A percentile compares a stretch with the other conserved stretches of the same genome.
phyloP scores from a whole-genome alignment of 352 stramenopile species.

The Phytophthora sansomeana region DNA sequence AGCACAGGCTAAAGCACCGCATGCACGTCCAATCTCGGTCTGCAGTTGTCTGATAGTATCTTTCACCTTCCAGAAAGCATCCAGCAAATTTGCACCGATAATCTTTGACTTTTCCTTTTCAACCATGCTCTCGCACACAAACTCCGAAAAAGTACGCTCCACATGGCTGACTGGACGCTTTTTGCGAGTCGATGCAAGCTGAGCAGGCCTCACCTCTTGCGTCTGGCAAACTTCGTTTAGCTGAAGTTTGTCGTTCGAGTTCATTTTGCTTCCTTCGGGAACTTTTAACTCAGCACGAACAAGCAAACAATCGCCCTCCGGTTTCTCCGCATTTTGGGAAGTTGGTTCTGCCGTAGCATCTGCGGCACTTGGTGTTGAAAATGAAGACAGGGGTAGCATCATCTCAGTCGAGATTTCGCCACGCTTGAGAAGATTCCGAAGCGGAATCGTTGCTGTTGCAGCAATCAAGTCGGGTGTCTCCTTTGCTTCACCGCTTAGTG shows the following conservation, averaged over 20 bases:
- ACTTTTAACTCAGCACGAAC: constrained; percentile 63
- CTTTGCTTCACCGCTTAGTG: constrained; percentile 71
- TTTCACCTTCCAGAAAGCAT: constrained; percentile 87
- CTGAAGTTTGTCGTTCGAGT: constrained; percentile 25
- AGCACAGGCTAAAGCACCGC: constrained; percentile 71
- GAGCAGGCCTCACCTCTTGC: constrained; percentile 17
- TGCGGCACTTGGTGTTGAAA: constrained; percentile 24
- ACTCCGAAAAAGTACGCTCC: constrained; percentile 73
- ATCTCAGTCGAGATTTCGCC: constrained; percentile 46
- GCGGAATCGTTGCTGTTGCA: constrained; percentile 56
- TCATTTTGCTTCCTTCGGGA: constrained; percentile 32
- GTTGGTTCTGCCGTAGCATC: constrained; percentile 3
- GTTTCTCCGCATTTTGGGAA: constrained; percentile 22
- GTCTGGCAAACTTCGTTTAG: constrained; percentile 18
- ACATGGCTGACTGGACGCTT: constrained; percentile 39
- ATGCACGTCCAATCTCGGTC: constrained; percentile 75
- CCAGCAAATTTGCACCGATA: constrained; percentile 76
- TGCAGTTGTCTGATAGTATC: constrained; percentile 82
- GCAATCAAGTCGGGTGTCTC: constrained; percentile 73
- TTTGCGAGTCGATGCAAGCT: constrained; percentile 19
- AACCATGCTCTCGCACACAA: constrained; percentile 71
- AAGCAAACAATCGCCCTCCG: constrained; percentile 50
- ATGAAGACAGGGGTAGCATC: constrained; percentile 44
- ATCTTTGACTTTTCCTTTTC: constrained; percentile 76
- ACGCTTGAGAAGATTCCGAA: constrained; percentile 51